phyloP scores from a whole-genome alignment of 345 rosid species.

The Camelina laxa region DNA sequence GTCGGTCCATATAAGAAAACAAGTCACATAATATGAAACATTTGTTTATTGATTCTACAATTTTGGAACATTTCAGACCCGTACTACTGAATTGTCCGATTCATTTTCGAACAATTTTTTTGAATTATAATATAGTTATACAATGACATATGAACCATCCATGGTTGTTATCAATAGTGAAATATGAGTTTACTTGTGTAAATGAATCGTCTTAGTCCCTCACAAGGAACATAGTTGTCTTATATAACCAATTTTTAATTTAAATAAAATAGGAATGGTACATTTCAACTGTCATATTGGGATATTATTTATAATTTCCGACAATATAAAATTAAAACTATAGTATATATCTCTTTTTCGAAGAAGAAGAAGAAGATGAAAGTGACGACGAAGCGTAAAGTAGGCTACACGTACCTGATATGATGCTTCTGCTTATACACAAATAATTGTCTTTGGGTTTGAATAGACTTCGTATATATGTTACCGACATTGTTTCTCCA shows the following conservation, averaged over 20 bases:
- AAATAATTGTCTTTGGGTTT: conserved; percentile 9
- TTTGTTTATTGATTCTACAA: conserved; percentile 8
- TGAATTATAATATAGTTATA: conserved; percentile 3
- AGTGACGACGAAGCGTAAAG: background rate
- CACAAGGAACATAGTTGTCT: conserved; percentile 7
- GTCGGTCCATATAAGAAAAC: conserved; percentile 34
- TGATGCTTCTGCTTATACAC: background rate
- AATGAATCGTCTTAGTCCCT: conserved; percentile 28
- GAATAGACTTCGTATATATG: background rate
- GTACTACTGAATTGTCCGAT: background rate
- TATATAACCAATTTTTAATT: background rate
- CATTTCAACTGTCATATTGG: conserved; percentile 23
- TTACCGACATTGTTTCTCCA: conserved; percentile 31
- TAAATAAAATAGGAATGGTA: background rate
- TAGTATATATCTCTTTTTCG: background rate
- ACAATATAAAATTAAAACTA: background rate
- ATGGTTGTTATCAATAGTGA: conserved; percentile 29
- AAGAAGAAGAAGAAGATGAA: conserved; percentile 6
- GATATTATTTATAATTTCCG: conserved; percentile 1
- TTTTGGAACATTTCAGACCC: conserved; percentile 1
- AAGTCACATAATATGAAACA: conserved; percentile 22
- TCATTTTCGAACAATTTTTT: background rate
- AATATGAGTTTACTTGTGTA: conserved; percentile 31
- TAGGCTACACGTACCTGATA: conserved; percentile 15
- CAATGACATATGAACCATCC: conserved; percentile 34